Evolutionary conservation across 805 yeast genomes (phyloP).

Genomic region (Ogataea henricii): DNA sequence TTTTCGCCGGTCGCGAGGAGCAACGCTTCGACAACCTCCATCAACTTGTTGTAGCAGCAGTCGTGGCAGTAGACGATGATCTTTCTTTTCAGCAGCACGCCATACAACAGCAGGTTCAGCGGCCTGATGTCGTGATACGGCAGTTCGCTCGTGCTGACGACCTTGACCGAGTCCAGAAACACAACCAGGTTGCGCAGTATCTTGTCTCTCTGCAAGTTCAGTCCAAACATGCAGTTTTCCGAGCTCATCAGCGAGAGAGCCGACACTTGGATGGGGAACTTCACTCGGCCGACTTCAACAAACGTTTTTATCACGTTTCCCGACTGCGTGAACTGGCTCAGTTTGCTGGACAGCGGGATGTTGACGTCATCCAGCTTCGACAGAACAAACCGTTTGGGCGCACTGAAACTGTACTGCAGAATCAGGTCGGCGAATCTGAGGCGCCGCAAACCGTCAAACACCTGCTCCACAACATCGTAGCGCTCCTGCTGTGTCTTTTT

Average conservation of each 20-base stretch:
- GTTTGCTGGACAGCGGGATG: constrained; percentile 11
- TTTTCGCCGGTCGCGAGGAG: constrained; percentile 39
- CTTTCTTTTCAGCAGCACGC: constrained; percentile 49
- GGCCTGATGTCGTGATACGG: constrained; percentile 27
- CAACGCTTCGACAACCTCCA: constrained; percentile 46
- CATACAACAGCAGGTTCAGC: constrained; percentile 48
- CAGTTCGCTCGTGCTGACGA: constrained; percentile 7
- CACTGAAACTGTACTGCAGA: constrained; percentile 12
- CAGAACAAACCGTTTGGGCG: constrained; percentile 23
- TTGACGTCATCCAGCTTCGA: constrained; percentile 24
- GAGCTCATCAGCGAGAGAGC: constrained; percentile 31
- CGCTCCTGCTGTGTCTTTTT: constrained; percentile 5
- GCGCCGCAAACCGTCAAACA: constrained; percentile 19
- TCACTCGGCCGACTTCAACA: constrained; percentile 22
- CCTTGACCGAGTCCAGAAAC: constrained; percentile 8
- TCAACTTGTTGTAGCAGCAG: constrained; percentile 46
- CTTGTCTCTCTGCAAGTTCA: constrained; percentile 33
- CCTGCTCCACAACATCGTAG: constrained; percentile 11
- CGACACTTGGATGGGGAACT: constrained; percentile 37
- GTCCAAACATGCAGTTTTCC: constrained; percentile 30
- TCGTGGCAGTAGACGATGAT: constrained; percentile 42
- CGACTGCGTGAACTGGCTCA: constrained; percentile 18
- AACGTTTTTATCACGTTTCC: constrained; percentile 25
- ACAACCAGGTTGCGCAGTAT: constrained; percentile 25
- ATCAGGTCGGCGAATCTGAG: constrained; percentile 35